Evolutionary conservation across 1,139 yeast genomes (phyloP).

Genomic region (Kodamaea derodonti): DNA sequence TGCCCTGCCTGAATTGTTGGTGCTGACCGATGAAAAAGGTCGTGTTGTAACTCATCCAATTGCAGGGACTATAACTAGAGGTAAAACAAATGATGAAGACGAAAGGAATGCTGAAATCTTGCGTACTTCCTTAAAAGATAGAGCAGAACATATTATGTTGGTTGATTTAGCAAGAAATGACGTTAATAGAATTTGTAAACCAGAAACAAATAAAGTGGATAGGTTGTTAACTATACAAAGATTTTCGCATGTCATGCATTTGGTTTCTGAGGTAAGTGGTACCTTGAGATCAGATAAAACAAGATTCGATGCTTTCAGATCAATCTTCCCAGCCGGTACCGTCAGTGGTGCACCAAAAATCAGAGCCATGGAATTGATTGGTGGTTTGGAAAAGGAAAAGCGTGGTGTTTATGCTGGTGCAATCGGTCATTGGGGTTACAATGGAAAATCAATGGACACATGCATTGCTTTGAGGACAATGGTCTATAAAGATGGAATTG

Average conservation of each 20-base stretch:
- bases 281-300: slow-evolving; percentile 78
- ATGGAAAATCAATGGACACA: slow-evolving; percentile 89
- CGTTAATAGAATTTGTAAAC: slow-evolving; percentile 90
- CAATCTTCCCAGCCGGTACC: slow-evolving; percentile 98
- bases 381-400: slow-evolving; percentile 84
- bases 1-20: slow-evolving; percentile 93
- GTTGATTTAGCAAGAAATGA: slow-evolving; percentile 97
- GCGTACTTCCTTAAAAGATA: slow-evolving; percentile 78
- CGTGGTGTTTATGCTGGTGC: slow-evolving; percentile 99
- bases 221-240: slow-evolving; percentile 84
- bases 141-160: slow-evolving; percentile 98
- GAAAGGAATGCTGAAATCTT: slow-evolving; percentile 74
- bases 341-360: slow-evolving; percentile 98
- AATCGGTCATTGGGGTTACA: slow-evolving; percentile 98
- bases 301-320: slow-evolving; percentile 93
- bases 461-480: slow-evolving; percentile 96
- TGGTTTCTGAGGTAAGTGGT: slow-evolving; percentile 93
- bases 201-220: slow-evolving; percentile 79
- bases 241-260: slow-evolving; percentile 96
- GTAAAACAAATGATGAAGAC: slow-evolving; percentile 87
- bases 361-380: slow-evolving; percentile 90
- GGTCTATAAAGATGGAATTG: slow-evolving; percentile 88
- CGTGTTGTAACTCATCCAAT: slow-evolving; percentile 91
- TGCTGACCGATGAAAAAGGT: slow-evolving; percentile 68
- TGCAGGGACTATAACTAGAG: slow-evolving; percentile 93